Percentiles rank a stretch among this genome's conserved stretches.
phyloP scores from a whole-genome alignment of 495 filamentous ascomycete genomes.

The Aspergillus ellipticus region DNA sequence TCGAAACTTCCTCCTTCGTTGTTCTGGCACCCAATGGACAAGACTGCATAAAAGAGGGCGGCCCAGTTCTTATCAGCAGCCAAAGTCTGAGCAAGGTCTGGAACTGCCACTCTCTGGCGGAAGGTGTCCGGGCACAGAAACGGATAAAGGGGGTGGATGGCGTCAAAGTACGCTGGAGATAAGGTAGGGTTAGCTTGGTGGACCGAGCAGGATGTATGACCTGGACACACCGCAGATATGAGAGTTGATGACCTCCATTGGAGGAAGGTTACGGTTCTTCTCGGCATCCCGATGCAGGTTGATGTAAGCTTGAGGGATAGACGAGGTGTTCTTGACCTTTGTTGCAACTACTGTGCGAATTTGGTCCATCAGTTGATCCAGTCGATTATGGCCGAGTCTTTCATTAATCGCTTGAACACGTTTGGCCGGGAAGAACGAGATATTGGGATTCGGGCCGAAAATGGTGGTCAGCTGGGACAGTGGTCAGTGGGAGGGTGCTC shows the following conservation, averaged over 20 bases:
- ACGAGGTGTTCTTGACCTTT: slow-evolving; percentile 9
- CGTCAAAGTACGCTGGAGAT: slow-evolving; percentile 13
- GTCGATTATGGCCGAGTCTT: slow-evolving; percentile 12
- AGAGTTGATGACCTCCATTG: background rate
- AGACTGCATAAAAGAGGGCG: slow-evolving; percentile 15
- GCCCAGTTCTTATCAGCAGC: slow-evolving; percentile 11
- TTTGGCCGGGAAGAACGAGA: slow-evolving; percentile 16
- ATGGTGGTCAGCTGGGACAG: background rate
- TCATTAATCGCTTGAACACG: slow-evolving; percentile 10
- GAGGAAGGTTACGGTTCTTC: background rate
- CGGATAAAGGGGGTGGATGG: slow-evolving; percentile 18
- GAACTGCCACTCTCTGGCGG: background rate
- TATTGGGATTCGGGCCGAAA: slow-evolving; percentile 19
- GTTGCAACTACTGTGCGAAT: slow-evolving; percentile 10
- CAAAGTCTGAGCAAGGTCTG: slow-evolving; percentile 1
- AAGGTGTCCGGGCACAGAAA: slow-evolving; percentile 11
- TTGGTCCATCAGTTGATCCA: slow-evolving; percentile 15
- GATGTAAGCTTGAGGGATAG: background rate
- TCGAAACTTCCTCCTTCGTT: slow-evolving; percentile 19
- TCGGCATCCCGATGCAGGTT: background rate
- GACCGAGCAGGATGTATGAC: background rate
- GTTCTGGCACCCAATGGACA: slow-evolving; percentile 21
- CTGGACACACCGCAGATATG: background rate
- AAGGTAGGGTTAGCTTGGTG: background rate
- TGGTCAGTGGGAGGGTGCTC: background rate